Evolutionary conservation across 2,329 filamentous ascomycete species (phyloP), one percentile per base, ranked within the genome.

Genomic region (Fonsecaea erecta): DNA sequence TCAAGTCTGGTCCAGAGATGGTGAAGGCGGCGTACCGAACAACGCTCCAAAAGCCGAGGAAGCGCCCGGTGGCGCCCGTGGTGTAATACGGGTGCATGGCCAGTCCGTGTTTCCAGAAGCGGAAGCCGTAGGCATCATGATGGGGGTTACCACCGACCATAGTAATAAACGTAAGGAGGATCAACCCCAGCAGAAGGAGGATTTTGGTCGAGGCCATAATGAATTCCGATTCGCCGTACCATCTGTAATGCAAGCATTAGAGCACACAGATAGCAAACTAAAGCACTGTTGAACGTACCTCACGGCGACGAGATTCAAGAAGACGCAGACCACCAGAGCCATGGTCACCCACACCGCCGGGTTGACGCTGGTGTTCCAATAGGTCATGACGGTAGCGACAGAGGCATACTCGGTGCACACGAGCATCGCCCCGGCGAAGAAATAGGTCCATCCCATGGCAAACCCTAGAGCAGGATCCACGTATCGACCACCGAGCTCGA

Each of bases 61-160:
- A 92, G 4, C 83, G 81, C 9, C 91, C 91, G 0, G 91, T 83
- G 1, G 77, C 71, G 0, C 90, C 90, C 0, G 80, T 80, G n/a
- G 81, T 84, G 72, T 89, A 87, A 56, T 89, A 84, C 65, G 88
- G 83, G 9, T 84, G 83, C 74, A 93, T 92, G 0, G 90, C 83
- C 1, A 89, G 88, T 0, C 89, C 90, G 26, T 79, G 65, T 2
- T 72, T 78, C 79, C 87, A 90, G 73, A 87, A 84, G 16, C 88
- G 83, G 74, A 93, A 93, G 0, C 90, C 90, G 64, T 91, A 90
- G 0, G 81, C 80, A 70, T 92, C 88, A 57, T 85, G 81, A 1
- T 86, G 77, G 0, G 91, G 91, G 71, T 93, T 93, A 1, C 90
- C 91, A 7, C 91, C 91, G 0, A 94, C 80, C 88, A 93, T 93